phyloP scores from a whole-genome alignment of 176 grass and related monocot genomes.

The Hsuehochloa calcarea region DNA sequence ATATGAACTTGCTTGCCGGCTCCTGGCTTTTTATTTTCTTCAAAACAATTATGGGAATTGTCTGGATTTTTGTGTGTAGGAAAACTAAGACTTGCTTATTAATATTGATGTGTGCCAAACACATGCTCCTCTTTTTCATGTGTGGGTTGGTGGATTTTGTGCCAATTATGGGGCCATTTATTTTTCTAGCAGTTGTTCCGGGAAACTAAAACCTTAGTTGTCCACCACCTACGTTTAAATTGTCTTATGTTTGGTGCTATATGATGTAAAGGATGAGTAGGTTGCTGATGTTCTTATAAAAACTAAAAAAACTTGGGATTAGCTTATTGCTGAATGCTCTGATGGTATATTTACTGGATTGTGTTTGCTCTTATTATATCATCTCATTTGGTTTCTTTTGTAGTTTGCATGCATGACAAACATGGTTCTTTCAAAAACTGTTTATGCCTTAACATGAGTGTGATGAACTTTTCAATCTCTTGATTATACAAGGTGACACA shows the following conservation, averaged over 20 bases:
- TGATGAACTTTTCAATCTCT: neutral
- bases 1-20: too few species aligned
- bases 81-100: neutral
- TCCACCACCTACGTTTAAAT: neutral
- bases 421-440: neutral
- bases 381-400: neutral
- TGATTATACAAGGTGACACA: constrained; percentile 66
- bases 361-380: neutral
- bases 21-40: too few species aligned
- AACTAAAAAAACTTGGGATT: neutral
- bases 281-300: neutral
- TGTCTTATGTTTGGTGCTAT: neutral
- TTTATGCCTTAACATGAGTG: neutral
- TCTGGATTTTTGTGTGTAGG: too few species aligned
- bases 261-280: neutral
- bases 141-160: neutral
- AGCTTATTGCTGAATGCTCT: too few species aligned
- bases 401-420: neutral
- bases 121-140: neutral
- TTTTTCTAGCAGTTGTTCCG: neutral
- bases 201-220: neutral
- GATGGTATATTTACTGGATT: neutral
- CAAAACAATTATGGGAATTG: too few species aligned
- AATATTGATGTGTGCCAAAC: neutral
- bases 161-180: neutral